Evolutionary conservation across 1,139 yeast species (phyloP), one percentile per base, ranked within the genome.

Genomic region (Blastobotrys persicus): DNA sequence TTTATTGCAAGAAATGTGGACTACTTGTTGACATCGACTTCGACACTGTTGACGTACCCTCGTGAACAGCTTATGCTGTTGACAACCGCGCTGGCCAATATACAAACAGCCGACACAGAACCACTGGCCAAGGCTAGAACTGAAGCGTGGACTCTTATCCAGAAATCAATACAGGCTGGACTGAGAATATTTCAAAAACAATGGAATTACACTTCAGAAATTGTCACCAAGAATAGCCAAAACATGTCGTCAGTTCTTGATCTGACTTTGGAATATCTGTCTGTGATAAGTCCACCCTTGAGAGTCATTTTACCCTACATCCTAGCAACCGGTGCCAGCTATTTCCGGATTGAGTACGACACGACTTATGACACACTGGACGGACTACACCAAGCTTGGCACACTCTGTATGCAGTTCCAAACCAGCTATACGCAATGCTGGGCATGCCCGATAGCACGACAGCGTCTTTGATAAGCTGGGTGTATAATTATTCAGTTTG

Each of bases 271-370:
- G 39, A 31, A 13, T 19, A 18, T 6, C 12, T 33, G 17, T 18
- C 31, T n/a, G 32, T 31, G 12, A 13, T 34, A 14, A n/a, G 14
- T n/a, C 42, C 42, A 17, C 35, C 34, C 13, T 4, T 38, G 16
- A 4, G 18, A 18, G 33, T 31, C 16, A 39, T 45, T 6, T n/a
- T 31, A 3, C 32, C 32, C 28, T 46, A 26, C 42, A 11, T 31
- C 4, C 11, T 31, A 2, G 18, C 49, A 14, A 42, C 13, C 17
- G 11, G 37, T 18, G n/a, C 37, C 32, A 4, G 31, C 2, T 46
- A 46, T 23, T 42, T 46, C 39, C 14, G 35, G 5, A 31, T 35
- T 11, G 49, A 42, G 13, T 43, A 34, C 4, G 38, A 34, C 11
- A 34, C 38, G 5, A 34, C 38, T 4, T 34, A 34, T 16, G 16